Percentiles rank a stretch among this genome's conserved stretches.
These are phyloP conservation scores for Globisporangium barbulae DNA, from an alignment of 352 stramenopile genomes.

Conservation along the genomic window DNA sequence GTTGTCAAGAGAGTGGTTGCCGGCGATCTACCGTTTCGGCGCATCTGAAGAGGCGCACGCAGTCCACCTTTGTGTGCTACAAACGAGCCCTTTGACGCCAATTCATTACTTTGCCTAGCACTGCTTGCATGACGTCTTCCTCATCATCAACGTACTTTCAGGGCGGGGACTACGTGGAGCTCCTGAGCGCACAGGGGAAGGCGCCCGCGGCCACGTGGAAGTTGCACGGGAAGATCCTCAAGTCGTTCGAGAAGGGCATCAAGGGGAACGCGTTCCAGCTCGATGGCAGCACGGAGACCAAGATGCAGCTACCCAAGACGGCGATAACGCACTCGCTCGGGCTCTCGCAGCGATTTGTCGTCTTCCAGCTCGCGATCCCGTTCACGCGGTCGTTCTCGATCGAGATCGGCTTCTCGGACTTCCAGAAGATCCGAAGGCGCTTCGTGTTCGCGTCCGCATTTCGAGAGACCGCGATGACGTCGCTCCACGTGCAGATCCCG, in stretches of 20 bases:
- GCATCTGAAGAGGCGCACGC: neutral
- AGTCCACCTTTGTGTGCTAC: neutral
- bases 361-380: slow-evolving; percentile 64
- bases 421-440: slow-evolving; percentile 64
- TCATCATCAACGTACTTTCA: slow-evolving; percentile 53
- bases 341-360: slow-evolving; percentile 70
- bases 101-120: neutral
- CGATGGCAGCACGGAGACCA: slow-evolving; percentile 72
- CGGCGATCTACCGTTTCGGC: neutral
- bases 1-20: too few species aligned
- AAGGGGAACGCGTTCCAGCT: slow-evolving; percentile 76
- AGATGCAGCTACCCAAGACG: slow-evolving; percentile 81
- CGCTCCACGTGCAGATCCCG: slow-evolving; percentile 69
- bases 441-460: slow-evolving; percentile 81
- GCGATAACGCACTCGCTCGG: slow-evolving; percentile 33
- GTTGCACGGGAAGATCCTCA: slow-evolving; percentile 71
- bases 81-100: neutral
- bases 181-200: slow-evolving; percentile 78
- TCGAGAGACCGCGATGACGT: slow-evolving; percentile 51
- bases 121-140: neutral
- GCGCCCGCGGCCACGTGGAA: slow-evolving; percentile 64
- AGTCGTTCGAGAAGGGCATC: slow-evolving; percentile 78
- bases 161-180: slow-evolving; percentile 76
- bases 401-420: slow-evolving; percentile 78
- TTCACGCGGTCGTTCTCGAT: slow-evolving; percentile 65